phyloP scores from a whole-genome alignment of 164 flowering plant species.

The Magnolia sinica region DNA sequence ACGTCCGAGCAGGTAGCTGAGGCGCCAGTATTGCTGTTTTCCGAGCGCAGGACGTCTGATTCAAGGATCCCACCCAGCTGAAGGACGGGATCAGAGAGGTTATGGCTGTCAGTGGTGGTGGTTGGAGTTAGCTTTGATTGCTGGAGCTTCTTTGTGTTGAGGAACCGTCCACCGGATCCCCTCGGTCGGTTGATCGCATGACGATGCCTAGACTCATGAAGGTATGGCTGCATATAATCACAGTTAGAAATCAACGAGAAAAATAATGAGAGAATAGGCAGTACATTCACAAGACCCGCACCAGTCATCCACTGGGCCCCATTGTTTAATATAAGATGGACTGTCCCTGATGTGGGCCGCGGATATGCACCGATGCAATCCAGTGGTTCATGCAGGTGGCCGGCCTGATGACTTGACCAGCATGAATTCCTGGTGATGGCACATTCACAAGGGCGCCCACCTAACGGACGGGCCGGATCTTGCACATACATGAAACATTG shows the following conservation, averaged over 20 bases:
- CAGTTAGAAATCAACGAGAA: not conserved
- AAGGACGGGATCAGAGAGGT: constrained; percentile 11
- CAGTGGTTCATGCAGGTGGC: too few species aligned
- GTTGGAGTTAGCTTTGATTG: constrained; percentile 19
- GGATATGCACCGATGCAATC: too few species aligned
- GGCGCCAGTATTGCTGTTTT: constrained; percentile 17
- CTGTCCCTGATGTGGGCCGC: too few species aligned
- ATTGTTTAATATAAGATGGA: too few species aligned
- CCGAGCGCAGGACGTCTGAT: constrained; percentile 22
- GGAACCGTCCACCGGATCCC: constrained; percentile 86
- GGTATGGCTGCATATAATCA: constrained; percentile 58
- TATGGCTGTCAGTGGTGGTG: not conserved
- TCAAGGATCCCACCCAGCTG: constrained; percentile 23
- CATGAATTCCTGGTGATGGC: not conserved
- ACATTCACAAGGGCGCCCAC: not conserved
- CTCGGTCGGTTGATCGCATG: constrained; percentile 78
- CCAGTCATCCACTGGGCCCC: too few species aligned
- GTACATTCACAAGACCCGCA: too few species aligned
- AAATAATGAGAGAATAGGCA: not conserved
- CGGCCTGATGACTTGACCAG: not conserved
- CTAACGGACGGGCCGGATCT: not conserved
- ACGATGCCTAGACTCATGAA: constrained; percentile 79
- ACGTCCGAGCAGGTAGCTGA: constrained; percentile 27
- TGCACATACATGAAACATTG: too few species aligned
- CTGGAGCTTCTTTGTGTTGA: constrained; percentile 52